These are phyloP conservation scores for Xanthoconium stramineum DNA, from an alignment of 768 basidiomycete species.

Conservation along the genomic window DNA sequence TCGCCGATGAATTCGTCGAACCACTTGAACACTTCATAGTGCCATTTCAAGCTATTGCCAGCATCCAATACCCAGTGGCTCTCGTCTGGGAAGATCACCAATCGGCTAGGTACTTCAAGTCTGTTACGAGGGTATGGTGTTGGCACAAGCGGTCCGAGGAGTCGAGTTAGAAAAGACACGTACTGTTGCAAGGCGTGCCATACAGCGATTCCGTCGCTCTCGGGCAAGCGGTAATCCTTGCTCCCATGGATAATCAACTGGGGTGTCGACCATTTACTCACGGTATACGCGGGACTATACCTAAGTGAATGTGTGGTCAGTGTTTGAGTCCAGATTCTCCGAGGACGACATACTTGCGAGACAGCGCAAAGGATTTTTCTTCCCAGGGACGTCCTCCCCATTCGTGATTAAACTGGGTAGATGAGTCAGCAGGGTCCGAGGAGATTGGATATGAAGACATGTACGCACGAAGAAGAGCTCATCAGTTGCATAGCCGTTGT, in stretches of 20 bases:
- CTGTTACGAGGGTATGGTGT: slow-evolving; percentile 34
- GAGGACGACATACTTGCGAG: slow-evolving; percentile 48
- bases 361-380: slow-evolving; percentile 46
- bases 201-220: slow-evolving; percentile 77
- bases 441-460: not conserved
- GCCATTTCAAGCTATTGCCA: slow-evolving; percentile 90
- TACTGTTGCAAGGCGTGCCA: slow-evolving; percentile 87
- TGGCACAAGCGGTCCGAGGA: not conserved
- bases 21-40: slow-evolving; percentile 92
- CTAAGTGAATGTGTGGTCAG: slow-evolving; percentile 29
- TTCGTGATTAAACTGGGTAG: slow-evolving; percentile 73
- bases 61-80: slow-evolving; percentile 90
- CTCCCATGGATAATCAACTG: slow-evolving; percentile 82
- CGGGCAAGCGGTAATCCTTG: slow-evolving; percentile 85
- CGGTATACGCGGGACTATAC: slow-evolving; percentile 78
- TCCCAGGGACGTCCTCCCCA: slow-evolving; percentile 86
- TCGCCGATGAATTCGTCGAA: slow-evolving; percentile 65
- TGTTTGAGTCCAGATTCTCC: not conserved
- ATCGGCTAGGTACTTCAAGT: slow-evolving; percentile 65
- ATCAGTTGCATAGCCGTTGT: slow-evolving; percentile 87
- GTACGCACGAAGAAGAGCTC: slow-evolving; percentile 82
- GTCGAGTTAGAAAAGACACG: slow-evolving; percentile 27
- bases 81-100: slow-evolving; percentile 86
- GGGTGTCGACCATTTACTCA: slow-evolving; percentile 83
- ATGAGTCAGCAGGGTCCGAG: slow-evolving; percentile 1